Percentiles rank a stretch among this genome's conserved stretches.
phyloP scores from a whole-genome alignment of 2,329 filamentous ascomycete genomes.

The Venturia carpophila region DNA sequence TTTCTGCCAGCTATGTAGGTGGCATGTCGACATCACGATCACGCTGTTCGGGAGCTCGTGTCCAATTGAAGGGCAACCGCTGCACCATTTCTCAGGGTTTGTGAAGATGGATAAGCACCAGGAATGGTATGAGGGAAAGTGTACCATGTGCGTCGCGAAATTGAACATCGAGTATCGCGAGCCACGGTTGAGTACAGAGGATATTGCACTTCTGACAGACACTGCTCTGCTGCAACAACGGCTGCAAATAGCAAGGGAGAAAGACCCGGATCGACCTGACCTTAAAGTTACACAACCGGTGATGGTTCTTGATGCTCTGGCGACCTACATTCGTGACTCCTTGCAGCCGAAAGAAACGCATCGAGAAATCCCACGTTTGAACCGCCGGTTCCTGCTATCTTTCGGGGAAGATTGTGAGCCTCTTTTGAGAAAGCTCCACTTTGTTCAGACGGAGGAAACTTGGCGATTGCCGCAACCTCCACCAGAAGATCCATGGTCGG shows the following conservation, averaged over 20 bases:
- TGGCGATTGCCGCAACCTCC: conserved; percentile 16
- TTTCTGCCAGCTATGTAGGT: conserved; percentile 54
- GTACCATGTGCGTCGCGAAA: conserved; percentile 3
- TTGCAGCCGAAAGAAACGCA: conserved; percentile 44
- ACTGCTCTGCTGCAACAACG: conserved; percentile 44
- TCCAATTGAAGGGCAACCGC: conserved; percentile 42
- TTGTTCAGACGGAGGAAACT: conserved; percentile 31
- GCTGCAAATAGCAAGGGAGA: conserved; percentile 44
- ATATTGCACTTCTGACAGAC: conserved; percentile 48
- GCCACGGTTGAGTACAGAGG: conserved; percentile 40
- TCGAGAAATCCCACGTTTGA: conserved; percentile 49
- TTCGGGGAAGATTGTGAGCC: conserved; percentile 55
- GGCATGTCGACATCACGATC: conserved; percentile 53
- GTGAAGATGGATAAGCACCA: background rate
- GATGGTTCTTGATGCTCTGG: conserved; percentile 49
- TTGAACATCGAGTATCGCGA: conserved; percentile 15
- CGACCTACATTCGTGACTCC: conserved; percentile 53
- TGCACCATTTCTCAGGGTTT: conserved; percentile 50
- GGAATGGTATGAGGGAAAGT: conserved; percentile 11
- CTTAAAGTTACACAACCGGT: conserved; percentile 44
- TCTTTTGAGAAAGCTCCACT: conserved; percentile 52
- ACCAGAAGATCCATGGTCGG: conserved; percentile 12
- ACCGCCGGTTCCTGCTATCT: conserved; percentile 56
- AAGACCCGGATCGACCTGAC: conserved; percentile 48
- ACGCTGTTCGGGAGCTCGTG: conserved; percentile 28